Percentiles rank a stretch among this genome's conserved stretches.
Conservation (phyloP, 1,139 yeast species). For the Candida sojae region DNA sequence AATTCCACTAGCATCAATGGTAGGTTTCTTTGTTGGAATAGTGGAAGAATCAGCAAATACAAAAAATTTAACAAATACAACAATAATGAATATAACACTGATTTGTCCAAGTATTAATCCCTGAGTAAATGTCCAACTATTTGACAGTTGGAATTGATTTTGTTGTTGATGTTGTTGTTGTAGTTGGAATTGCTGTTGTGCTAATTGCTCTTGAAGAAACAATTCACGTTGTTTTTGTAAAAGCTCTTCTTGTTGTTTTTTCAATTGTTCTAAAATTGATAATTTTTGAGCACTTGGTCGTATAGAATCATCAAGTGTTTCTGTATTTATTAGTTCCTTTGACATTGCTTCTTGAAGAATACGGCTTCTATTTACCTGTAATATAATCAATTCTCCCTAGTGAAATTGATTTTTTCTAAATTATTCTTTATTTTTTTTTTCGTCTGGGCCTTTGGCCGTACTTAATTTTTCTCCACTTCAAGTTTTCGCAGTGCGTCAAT, state of each 20-base stretch:
- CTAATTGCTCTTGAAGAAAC: slow-evolving; percentile 18
- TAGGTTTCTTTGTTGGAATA: slow-evolving; percentile 31
- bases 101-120: slow-evolving; percentile 83
- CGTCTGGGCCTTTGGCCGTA: not conserved
- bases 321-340: slow-evolving; percentile 8
- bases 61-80: slow-evolving; percentile 80
- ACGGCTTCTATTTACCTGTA: not conserved
- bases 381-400: not conserved
- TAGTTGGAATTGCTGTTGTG: slow-evolving; percentile 6
- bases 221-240: slow-evolving; percentile 32
- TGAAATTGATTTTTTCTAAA: not conserved
- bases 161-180: slow-evolving; percentile 13
- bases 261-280: slow-evolving; percentile 25
- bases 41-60: slow-evolving; percentile 70
- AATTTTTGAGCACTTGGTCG: not conserved
- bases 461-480: too few relatives aligned
- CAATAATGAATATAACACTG: slow-evolving; percentile 74
- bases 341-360: slow-evolving; percentile 2
- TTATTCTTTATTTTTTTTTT: not conserved
- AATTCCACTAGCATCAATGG: slow-evolving; percentile 36
- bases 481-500: too few relatives aligned
- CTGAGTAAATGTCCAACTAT: slow-evolving; percentile 69
- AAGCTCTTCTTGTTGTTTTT: slow-evolving; percentile 34
- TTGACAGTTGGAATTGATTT: slow-evolving; percentile 8
- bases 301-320: not conserved